Evolutionary conservation across 306 rosid species (phyloP).

Genomic region (Biancaea sappan): DNA sequence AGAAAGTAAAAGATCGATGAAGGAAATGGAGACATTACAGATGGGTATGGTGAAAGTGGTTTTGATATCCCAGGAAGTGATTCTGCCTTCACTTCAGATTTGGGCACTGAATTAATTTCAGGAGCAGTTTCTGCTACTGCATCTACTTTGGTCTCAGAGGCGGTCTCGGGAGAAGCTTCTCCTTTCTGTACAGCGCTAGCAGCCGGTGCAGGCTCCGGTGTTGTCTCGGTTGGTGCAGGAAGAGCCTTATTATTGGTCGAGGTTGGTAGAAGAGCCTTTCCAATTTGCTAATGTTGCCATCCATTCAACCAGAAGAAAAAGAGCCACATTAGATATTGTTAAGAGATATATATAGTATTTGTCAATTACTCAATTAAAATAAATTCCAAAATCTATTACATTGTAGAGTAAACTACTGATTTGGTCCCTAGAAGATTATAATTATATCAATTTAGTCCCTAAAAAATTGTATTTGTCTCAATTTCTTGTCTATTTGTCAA

Average conservation of each 20-base stretch:
- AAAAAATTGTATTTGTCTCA: too few relatives aligned
- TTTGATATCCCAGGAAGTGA: slow-evolving; percentile 52
- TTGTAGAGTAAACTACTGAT: too few relatives aligned
- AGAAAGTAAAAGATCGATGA: slow-evolving; percentile 19
- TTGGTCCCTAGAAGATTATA: too few relatives aligned
- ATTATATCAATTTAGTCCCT: too few relatives aligned
- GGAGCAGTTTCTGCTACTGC: slow-evolving; percentile 50
- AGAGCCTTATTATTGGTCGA: slow-evolving; percentile 59
- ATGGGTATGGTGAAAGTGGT: slow-evolving; percentile 87
- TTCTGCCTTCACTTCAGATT: slow-evolving; percentile 63
- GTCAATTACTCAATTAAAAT: not conserved
- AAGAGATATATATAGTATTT: not conserved
- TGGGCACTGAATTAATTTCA: slow-evolving; percentile 65
- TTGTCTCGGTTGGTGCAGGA: slow-evolving; percentile 58
- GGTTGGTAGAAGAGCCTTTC: slow-evolving; percentile 78
- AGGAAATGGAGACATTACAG: slow-evolving; percentile 51
- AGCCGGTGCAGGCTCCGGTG: slow-evolving; percentile 51
- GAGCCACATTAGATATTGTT: not conserved
- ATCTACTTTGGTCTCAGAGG: slow-evolving; percentile 42
- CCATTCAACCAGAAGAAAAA: slow-evolving; percentile 27
- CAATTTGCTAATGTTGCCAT: slow-evolving; percentile 68
- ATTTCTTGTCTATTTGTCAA: too few relatives aligned
- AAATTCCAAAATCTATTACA: slow-evolving; percentile 9
- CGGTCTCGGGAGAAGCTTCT: slow-evolving; percentile 45
- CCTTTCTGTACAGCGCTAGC: slow-evolving; percentile 46